phyloP scores from a whole-genome alignment of 2,329 filamentous ascomycete species.

The Ciborinia camelliae region DNA sequence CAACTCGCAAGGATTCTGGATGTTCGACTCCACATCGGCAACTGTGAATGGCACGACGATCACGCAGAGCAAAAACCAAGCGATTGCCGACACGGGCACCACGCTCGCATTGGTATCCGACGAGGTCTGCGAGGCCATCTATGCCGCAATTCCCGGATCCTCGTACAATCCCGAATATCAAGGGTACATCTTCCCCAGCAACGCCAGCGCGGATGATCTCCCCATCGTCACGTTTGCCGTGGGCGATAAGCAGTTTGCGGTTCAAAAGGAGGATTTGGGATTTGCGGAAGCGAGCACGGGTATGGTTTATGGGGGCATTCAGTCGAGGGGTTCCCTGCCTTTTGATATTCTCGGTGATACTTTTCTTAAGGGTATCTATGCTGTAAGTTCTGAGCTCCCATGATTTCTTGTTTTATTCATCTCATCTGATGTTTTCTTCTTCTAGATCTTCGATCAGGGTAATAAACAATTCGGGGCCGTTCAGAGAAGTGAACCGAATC shows the following conservation, averaged over 20 bases:
- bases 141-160: constrained; percentile 59
- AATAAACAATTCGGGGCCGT: constrained; percentile 55
- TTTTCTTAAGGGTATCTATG: constrained; percentile 58
- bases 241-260: constrained; percentile 54
- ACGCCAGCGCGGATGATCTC: constrained; percentile 49
- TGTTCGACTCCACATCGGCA: constrained; percentile 55
- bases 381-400: constrained; percentile 48
- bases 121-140: constrained; percentile 57
- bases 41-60: constrained; percentile 56
- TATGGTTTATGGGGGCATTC: constrained; percentile 58
- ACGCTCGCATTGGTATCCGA: constrained; percentile 65
- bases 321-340: constrained; percentile 50
- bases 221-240: constrained; percentile 62
- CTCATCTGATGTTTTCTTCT: too few relatives aligned
- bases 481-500: constrained; percentile 42
- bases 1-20: constrained; percentile 65
- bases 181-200: constrained; percentile 61
- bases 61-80: constrained; percentile 53
- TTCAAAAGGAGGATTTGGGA: constrained; percentile 58
- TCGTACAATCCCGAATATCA: constrained; percentile 54
- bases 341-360: constrained; percentile 59
- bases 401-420: too few relatives aligned
- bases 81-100: constrained; percentile 70
- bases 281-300: constrained; percentile 52
- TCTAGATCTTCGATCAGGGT: constrained; percentile 56